Percentiles rank a stretch among this genome's conserved stretches.
These are phyloP conservation scores for Paraphaeosphaeria minitans DNA, from an alignment of 2,329 filamentous ascomycete species.

Conservation along the genomic window DNA sequence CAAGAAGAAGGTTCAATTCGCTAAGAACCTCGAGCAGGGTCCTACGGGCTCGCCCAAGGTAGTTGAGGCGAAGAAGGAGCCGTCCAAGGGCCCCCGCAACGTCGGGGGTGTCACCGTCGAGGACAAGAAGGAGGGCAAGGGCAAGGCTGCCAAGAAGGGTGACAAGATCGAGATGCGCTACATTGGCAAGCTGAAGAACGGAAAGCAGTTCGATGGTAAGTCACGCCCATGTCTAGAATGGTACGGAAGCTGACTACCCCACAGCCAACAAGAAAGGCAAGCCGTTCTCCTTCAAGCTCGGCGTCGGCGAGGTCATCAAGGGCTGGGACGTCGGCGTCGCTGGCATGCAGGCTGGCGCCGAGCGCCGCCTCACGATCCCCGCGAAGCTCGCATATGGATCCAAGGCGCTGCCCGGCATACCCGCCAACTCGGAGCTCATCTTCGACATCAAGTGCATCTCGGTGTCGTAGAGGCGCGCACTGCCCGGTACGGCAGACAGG, in stretches of 20 bases:
- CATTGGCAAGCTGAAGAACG: conserved; percentile 91
- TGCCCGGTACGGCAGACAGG: conserved; percentile 21
- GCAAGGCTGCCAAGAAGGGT: conserved; percentile 85
- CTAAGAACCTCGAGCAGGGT: conserved; percentile 97
- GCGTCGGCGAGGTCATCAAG: conserved; percentile 95
- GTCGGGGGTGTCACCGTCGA: conserved; percentile 91
- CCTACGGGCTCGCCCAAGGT: conserved; percentile 67
- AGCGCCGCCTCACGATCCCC: conserved; percentile 91
- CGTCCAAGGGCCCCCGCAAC: conserved; percentile 67
- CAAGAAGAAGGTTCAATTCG: conserved; percentile 97
- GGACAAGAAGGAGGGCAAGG: conserved; percentile 89
- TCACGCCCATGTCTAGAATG: conserved; percentile 26
- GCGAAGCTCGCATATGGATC: conserved; percentile 87
- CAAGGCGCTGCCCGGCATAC: conserved; percentile 81
- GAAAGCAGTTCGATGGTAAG: conserved; percentile 93
- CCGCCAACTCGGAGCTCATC: conserved; percentile 84
- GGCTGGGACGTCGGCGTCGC: conserved; percentile 95
- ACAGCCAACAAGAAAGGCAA: conserved; percentile 98
- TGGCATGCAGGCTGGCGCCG: conserved; percentile 91
- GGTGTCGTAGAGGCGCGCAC: conserved; percentile 47
- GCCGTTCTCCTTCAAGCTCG: conserved; percentile 95
- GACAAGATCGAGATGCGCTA: conserved; percentile 94
- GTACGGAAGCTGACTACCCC: conserved; percentile 23
- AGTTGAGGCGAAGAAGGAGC: conserved; percentile 58
- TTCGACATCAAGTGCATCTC: conserved; percentile 73